These are phyloP conservation scores for Tylopilus balloui DNA, from an alignment of 768 basidiomycete species.

Conservation along the genomic window DNA sequence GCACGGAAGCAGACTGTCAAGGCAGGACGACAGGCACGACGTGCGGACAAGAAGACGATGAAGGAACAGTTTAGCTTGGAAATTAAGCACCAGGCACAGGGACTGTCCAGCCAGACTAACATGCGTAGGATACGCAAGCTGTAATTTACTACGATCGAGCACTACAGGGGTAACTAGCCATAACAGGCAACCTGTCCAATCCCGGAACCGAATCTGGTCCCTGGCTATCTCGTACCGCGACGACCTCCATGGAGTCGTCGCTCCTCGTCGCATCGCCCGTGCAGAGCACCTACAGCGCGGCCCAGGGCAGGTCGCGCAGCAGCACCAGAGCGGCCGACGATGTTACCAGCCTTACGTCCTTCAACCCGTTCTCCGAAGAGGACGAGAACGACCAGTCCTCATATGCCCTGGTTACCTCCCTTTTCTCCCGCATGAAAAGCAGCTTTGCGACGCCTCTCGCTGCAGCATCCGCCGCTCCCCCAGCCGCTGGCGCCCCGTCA, in stretches of 20 bases:
- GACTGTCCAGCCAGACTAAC: slow-evolving; percentile 42
- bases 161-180: slow-evolving; percentile 3
- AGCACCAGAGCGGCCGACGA: slow-evolving; percentile 56
- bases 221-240: slow-evolving; percentile 11
- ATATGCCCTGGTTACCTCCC: slow-evolving; percentile 75
- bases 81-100: slow-evolving; percentile 53
- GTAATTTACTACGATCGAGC: slow-evolving; percentile 6
- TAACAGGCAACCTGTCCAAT: slow-evolving; percentile 7
- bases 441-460: slow-evolving; percentile 66
- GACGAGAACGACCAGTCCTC: slow-evolving; percentile 88
- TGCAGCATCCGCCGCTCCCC: slow-evolving; percentile 41
- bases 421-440: slow-evolving; percentile 79
- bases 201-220: slow-evolving; percentile 7
- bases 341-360: slow-evolving; percentile 73
- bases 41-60: slow-evolving; percentile 61
- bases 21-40: slow-evolving; percentile 56
- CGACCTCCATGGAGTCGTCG: slow-evolving; percentile 30
- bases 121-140: slow-evolving; percentile 20
- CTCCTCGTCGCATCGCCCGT: slow-evolving; percentile 26
- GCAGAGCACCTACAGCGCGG: slow-evolving; percentile 33
- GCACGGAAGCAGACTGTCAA: slow-evolving; percentile 69
- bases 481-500: slow-evolving; percentile 16
- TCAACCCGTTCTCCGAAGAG: slow-evolving; percentile 91
- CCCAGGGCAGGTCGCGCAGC: slow-evolving; percentile 57
- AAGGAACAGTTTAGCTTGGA: slow-evolving; percentile 63